Base-by-base conservation (phyloP, 225 moss, liverwort and hornwort genomes). In the Pleurozium schreberi region DNA sequence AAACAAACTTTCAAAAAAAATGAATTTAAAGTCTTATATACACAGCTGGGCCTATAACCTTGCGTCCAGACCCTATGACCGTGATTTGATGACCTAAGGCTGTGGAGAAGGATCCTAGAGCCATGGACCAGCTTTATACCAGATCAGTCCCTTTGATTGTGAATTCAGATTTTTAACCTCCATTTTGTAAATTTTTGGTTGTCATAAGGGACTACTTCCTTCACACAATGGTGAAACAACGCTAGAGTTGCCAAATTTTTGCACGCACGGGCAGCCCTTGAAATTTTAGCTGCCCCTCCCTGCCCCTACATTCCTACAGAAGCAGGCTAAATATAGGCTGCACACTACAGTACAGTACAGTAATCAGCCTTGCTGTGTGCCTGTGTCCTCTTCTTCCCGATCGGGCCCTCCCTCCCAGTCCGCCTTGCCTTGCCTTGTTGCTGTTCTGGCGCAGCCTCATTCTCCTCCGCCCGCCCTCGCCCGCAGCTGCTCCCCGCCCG, bases 161-260 rank as follows among this genome's bases (percentile, higher is more conserved):
- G n/a, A n/a, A n/a, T n/a, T n/a, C n/a, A n/a, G n/a, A n/a, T n/a
- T n/a, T n/a, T n/a, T n/a, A n/a, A n/a, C n/a, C n/a, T n/a, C n/a
- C n/a, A n/a, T n/a, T n/a, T n/a, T n/a, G n/a, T n/a, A n/a, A n/a
- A n/a, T 67, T 6, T 67, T 11, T n/a, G 14, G 42, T 25, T 25
- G 5, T 45, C 10, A 11, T 26, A 8, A 5, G 43, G 10, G 10
- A 43, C 73, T 28, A 45, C 18, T 73, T 45, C 45, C 18, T 17
- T 73, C 30, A 0, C 28, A 1, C 31, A 31, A 31, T 22, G 0
- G 2, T 30, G 6, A 31, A 74, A 74, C 31, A 18, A 45, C 1
- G 2, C 47, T 18, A 13, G 27, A 45, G 42, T 73, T 16, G 28
- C 10, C 27, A 43, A 43, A 16, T 9, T 27, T 27, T 10, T 43